These are phyloP conservation scores for Leishmania mexicana DNA, from an alignment of 208 protist genomes.

Conservation along the genomic window DNA sequence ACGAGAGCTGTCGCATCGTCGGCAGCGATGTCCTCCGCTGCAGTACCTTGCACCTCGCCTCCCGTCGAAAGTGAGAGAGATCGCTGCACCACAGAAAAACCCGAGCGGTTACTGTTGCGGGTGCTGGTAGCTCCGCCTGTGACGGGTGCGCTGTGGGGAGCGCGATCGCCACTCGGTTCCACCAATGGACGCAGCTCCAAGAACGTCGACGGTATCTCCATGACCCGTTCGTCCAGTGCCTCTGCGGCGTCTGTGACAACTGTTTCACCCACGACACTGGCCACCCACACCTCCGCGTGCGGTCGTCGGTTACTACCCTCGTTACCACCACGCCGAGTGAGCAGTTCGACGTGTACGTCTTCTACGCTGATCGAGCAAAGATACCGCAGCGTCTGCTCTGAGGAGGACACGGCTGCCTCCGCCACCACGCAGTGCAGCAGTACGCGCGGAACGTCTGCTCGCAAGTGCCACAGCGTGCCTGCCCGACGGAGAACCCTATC, in stretches of 20 bases:
- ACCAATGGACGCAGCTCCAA: not conserved
- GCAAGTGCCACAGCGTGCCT: slow-evolving; percentile 8
- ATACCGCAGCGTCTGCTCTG: not conserved
- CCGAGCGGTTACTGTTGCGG: not conserved
- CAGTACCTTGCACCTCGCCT: not conserved
- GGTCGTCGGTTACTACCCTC: not conserved
- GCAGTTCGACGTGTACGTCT: not conserved
- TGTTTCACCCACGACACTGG: slow-evolving; percentile 8
- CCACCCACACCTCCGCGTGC: not conserved
- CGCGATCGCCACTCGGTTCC: not conserved
- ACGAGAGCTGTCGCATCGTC: slow-evolving; percentile 11
- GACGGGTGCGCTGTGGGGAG: too few relatives aligned
- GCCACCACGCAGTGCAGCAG: not conserved
- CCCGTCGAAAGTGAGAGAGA: slow-evolving; percentile 9
- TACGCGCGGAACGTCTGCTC: not conserved
- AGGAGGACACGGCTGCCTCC: not conserved
- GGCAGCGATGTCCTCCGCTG: not conserved
- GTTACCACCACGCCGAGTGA: not conserved
- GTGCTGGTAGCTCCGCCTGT: not conserved
- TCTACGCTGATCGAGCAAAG: not conserved
- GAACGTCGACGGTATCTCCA: slow-evolving; percentile 6
- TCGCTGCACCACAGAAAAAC: slow-evolving; percentile 9
- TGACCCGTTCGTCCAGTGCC: not conserved
- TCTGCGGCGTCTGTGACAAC: not conserved
- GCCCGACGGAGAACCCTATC: not conserved